phyloP scores from a whole-genome alignment of 2,329 filamentous ascomycete genomes.

The Claviceps arundinis region DNA sequence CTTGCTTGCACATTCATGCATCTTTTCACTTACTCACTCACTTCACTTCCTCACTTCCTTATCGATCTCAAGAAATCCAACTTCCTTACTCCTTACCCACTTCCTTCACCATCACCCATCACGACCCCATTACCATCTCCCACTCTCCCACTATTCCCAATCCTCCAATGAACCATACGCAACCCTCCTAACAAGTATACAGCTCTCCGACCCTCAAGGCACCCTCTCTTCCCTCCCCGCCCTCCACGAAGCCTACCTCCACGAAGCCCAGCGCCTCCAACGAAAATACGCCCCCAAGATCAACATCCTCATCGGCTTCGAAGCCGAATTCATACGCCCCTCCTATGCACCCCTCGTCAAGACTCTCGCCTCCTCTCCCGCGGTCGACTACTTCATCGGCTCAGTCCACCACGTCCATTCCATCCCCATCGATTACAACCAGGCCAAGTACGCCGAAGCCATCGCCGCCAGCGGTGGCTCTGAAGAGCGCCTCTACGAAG shows the following conservation, averaged over 20 bases:
- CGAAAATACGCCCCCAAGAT: constrained; percentile 57
- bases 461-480: constrained; percentile 26
- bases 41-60: too few species aligned
- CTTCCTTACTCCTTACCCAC: too few species aligned
- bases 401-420: constrained; percentile 82
- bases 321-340: constrained; percentile 81
- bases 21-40: background rate
- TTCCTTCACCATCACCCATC: too few species aligned
- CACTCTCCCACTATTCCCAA: background rate
- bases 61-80: too few species aligned
- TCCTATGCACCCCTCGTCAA: constrained; percentile 44
- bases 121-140: too few species aligned
- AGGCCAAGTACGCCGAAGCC: constrained; percentile 43
- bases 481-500: constrained; percentile 63
- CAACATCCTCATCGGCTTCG: constrained; percentile 76
- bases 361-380: constrained; percentile 45
- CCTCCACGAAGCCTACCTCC: constrained; percentile 58
- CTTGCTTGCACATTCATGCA: background rate
- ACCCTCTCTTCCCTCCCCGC: constrained; percentile 35
- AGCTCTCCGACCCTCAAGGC: constrained; percentile 36
- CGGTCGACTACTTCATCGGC: constrained; percentile 82
- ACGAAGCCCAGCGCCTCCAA: constrained; percentile 62
- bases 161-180: background rate
- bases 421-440: constrained; percentile 81
- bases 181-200: background rate